Conservation (phyloP, 2,329 filamentous ascomycete species). For the Orbilia javanica region DNA sequence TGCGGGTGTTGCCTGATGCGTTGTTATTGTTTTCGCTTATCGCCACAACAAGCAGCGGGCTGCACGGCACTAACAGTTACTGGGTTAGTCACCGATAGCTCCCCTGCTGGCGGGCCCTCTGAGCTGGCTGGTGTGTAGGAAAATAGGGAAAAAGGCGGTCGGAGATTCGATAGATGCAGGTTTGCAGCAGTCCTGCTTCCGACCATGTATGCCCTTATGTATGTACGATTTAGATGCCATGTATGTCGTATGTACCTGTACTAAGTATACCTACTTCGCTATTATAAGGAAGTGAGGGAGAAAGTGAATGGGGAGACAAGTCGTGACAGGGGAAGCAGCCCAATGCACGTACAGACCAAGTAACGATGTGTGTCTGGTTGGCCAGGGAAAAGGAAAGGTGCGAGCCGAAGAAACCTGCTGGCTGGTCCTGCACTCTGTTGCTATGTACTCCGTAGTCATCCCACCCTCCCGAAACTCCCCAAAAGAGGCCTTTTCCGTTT, state of each 20-base stretch:
- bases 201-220: neutral
- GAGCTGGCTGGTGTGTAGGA: constrained; percentile 1
- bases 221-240: no score
- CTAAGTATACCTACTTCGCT: no score
- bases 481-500: constrained; percentile 12
- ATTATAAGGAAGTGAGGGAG: constrained; percentile 10
- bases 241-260: no score
- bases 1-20: constrained; percentile 39
- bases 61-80: neutral
- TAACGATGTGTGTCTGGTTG: no score
- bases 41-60: constrained; percentile 1
- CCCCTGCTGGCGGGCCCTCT: constrained; percentile 18
- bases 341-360: constrained; percentile 19
- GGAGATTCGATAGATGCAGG: constrained; percentile 1
- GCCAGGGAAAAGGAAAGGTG: neutral
- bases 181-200: neutral
- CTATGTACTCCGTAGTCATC: constrained; percentile 24
- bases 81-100: constrained; percentile 25
- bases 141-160: neutral
- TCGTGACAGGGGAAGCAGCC: constrained; percentile 2
- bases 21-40: constrained; percentile 46
- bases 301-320: neutral
- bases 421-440: constrained; percentile 31
- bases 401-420: constrained; percentile 33
- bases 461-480: constrained; percentile 27